Percentiles rank a stretch among this genome's conserved stretches.
These are phyloP conservation scores for Chalciporus piperatus DNA, from an alignment of 768 basidiomycete genomes.

Conservation along the genomic window DNA sequence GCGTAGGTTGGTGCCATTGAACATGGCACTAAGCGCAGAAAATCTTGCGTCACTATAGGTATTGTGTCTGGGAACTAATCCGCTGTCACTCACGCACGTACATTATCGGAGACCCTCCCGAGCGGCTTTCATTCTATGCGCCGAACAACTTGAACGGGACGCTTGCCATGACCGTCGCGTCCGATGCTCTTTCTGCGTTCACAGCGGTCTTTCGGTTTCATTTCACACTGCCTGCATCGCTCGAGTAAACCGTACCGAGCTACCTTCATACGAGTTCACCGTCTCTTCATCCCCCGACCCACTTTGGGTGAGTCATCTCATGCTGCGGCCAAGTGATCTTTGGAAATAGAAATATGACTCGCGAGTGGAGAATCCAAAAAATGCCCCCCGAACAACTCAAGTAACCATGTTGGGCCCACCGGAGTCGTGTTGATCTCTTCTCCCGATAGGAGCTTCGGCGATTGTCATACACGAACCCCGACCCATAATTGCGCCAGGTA, in stretches of 20 bases:
- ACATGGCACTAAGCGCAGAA: no score
- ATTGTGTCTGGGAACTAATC: no score
- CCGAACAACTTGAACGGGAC: neutral
- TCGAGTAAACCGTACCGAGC: neutral
- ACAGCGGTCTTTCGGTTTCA: neutral
- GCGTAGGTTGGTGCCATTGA: no score
- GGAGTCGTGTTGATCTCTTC: neutral
- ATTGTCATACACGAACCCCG: neutral
- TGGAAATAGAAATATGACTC: neutral
- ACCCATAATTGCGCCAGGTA: neutral
- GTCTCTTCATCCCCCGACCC: no score
- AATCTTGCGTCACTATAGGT: no score
- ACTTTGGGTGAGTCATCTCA: neutral
- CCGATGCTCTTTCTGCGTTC: neutral
- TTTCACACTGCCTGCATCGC: neutral
- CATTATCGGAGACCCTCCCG: no score
- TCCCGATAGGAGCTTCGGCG: neutral
- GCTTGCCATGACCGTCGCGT: neutral
- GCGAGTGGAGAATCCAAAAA: neutral
- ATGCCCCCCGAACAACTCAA: neutral
- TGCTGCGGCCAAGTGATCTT: neutral
- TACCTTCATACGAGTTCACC: neutral
- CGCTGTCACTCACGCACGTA: no score
- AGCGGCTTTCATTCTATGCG: neutral
- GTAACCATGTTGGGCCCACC: neutral